A percentile compares a stretch with the other conserved stretches of the same genome.
Evolutionary conservation across 1,284 basidiomycete genomes (phyloP).

Genomic region (Flammula alnicola): DNA sequence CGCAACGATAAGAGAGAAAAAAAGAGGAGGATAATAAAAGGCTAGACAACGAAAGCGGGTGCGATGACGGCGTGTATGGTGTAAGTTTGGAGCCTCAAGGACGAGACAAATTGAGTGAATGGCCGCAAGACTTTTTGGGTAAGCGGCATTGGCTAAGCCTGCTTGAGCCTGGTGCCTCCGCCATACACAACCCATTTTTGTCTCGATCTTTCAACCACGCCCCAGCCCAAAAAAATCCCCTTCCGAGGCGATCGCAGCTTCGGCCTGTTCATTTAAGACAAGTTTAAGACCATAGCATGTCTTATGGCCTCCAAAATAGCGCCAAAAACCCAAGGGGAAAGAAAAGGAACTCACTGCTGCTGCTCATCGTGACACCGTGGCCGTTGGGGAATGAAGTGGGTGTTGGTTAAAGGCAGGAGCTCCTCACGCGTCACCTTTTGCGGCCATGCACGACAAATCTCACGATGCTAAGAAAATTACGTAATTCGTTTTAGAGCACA

Average conservation of each 20-base stretch:
- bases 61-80: background rate
- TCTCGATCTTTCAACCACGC: conserved; percentile 9
- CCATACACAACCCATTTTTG: conserved; percentile 4
- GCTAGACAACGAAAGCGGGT: background rate
- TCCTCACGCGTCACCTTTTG: no score
- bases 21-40: background rate
- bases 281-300: no score
- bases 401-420: no score
- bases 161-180: background rate
- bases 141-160: background rate
- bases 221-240: no score
- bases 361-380: no score
- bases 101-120: background rate
- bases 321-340: no score
- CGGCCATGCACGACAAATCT: no score
- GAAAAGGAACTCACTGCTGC: no score
- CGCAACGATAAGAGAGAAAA: conserved; percentile 3
- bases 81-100: background rate
- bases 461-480: no score
- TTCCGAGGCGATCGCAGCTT: conserved; percentile 3
- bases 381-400: no score
- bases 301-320: no score
- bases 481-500: no score
- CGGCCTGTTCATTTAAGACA: background rate
- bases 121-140: conserved; percentile 7